Conservation (phyloP, 108 stramenopile species). For the Schizochytrium sp. region DNA sequence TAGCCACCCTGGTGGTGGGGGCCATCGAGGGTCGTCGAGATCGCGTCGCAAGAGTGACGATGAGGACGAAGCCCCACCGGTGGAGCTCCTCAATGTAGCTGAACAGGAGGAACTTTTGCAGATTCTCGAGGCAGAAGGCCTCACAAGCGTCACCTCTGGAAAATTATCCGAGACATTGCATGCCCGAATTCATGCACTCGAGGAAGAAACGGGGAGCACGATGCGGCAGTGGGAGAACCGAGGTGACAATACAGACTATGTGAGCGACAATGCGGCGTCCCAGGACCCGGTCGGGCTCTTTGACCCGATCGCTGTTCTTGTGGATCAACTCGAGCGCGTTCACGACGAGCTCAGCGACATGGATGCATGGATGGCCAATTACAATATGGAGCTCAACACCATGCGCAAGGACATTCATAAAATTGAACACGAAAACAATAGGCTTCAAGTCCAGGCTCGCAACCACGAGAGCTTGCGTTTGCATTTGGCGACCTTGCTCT, state of each 20-base stretch:
- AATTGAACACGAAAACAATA: not conserved
- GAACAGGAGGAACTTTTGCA: not conserved
- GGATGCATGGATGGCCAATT: slow-evolving; percentile 4
- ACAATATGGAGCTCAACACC: not conserved
- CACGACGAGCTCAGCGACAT: not conserved
- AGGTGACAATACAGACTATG: not conserved
- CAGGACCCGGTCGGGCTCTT: not conserved
- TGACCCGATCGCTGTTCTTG: not conserved
- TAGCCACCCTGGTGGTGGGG: not conserved
- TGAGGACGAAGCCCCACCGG: not conserved
- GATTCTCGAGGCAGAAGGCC: not conserved
- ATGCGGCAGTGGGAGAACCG: slow-evolving; percentile 2
- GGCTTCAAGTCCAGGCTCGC: not conserved
- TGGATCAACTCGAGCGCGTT: not conserved
- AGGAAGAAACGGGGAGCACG: not conserved
- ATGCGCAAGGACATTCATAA: slow-evolving; percentile 12
- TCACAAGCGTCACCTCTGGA: not conserved
- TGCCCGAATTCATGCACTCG: not conserved
- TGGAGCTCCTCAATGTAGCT: not conserved
- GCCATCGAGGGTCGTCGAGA: not conserved
- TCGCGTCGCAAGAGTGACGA: not conserved
- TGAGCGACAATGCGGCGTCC: not conserved
- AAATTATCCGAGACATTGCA: not conserved
- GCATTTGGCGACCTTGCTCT: not conserved
- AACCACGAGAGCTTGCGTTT: not conserved